Evolutionary conservation across 768 basidiomycete species (phyloP).

Genomic region (Termitomyces sp.): DNA sequence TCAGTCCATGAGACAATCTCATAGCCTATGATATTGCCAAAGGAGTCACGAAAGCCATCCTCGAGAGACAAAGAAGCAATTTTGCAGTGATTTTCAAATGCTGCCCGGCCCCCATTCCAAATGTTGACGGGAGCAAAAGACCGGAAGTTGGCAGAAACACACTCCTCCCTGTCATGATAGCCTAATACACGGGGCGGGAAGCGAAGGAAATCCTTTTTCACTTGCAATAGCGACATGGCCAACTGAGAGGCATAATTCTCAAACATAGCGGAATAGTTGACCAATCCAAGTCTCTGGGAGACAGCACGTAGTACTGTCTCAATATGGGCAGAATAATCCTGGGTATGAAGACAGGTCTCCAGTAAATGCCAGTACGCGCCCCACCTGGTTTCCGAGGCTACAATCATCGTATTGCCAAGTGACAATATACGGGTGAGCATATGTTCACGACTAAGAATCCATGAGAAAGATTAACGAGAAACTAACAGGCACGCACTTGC

Average conservation of each 20-base stretch:
- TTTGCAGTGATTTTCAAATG: slow-evolving; percentile 61
- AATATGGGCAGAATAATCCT: slow-evolving; percentile 33
- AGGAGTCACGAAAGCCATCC: slow-evolving; percentile 56
- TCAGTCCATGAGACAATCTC: slow-evolving; percentile 47
- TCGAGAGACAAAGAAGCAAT: slow-evolving; percentile 40
- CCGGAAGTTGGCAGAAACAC: slow-evolving; percentile 61
- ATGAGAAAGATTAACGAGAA: neutral
- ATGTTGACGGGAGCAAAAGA: slow-evolving; percentile 66
- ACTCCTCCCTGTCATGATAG: slow-evolving; percentile 60
- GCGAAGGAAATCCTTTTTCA: slow-evolving; percentile 45
- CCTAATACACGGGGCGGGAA: slow-evolving; percentile 76
- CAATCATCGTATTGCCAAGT: slow-evolving; percentile 74
- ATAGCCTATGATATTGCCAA: slow-evolving; percentile 66
- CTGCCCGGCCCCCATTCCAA: slow-evolving; percentile 32
- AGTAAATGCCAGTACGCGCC: slow-evolving; percentile 87
- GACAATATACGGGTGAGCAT: slow-evolving; percentile 71
- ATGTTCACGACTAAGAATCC: slow-evolving; percentile 59
- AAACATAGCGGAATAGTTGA: slow-evolving; percentile 58
- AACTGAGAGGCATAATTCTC: slow-evolving; percentile 75
- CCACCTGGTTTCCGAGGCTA: slow-evolving; percentile 69
- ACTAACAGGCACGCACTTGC: slow-evolving; percentile 36
- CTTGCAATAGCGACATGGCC: slow-evolving; percentile 56
- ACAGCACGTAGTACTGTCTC: slow-evolving; percentile 56
- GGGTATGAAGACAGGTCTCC: slow-evolving; percentile 50
- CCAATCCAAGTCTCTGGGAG: slow-evolving; percentile 62